Percentiles rank a stretch among this genome's conserved stretches.
Evolutionary conservation across 2,329 filamentous ascomycete species (phyloP).

Genomic region (Elsinoe necatrix): DNA sequence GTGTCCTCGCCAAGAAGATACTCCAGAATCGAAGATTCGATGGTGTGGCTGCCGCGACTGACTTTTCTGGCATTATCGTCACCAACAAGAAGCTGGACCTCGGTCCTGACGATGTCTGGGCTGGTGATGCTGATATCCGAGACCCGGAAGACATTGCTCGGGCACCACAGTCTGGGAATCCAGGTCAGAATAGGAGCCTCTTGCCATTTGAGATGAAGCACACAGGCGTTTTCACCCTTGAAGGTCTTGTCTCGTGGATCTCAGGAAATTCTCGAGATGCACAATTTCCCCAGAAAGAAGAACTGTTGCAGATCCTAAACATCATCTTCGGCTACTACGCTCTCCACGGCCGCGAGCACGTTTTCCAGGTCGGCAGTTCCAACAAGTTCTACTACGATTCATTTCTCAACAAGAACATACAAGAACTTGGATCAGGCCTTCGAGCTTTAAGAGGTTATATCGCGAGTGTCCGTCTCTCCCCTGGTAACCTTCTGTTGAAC

Average conservation of each 20-base stretch:
- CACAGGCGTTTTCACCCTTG: conserved; percentile 30
- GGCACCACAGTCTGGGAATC: conserved; percentile 21
- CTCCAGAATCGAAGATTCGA: conserved; percentile 28
- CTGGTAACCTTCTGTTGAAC: conserved; percentile 52
- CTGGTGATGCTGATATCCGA: conserved; percentile 8
- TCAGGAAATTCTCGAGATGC: conserved; percentile 29
- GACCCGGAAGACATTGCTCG: conserved; percentile 21
- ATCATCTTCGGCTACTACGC: conserved; percentile 45
- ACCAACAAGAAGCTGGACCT: conserved; percentile 26
- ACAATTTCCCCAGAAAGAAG: conserved; percentile 38
- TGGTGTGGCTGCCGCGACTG: conserved; percentile 29
- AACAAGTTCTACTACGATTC: conserved; percentile 45
- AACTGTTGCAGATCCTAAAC: conserved; percentile 51
- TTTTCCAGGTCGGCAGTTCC: conserved; percentile 39
- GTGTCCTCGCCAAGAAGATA: conserved; percentile 42
- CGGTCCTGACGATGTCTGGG: conserved; percentile 17
- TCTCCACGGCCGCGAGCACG: conserved; percentile 33
- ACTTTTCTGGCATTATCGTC: conserved; percentile 33
- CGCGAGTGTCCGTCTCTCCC: conserved; percentile 51
- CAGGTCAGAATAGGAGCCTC: conserved; percentile 26
- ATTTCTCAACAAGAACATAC: conserved; percentile 26
- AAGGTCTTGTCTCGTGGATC: conserved; percentile 40
- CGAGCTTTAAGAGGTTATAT: conserved; percentile 54
- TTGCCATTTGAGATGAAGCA: conserved; percentile 27
- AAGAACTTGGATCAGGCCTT: conserved; percentile 43